phyloP scores from a whole-genome alignment of 257 asterid genomes.

The Phtheirospermum japonicum region DNA sequence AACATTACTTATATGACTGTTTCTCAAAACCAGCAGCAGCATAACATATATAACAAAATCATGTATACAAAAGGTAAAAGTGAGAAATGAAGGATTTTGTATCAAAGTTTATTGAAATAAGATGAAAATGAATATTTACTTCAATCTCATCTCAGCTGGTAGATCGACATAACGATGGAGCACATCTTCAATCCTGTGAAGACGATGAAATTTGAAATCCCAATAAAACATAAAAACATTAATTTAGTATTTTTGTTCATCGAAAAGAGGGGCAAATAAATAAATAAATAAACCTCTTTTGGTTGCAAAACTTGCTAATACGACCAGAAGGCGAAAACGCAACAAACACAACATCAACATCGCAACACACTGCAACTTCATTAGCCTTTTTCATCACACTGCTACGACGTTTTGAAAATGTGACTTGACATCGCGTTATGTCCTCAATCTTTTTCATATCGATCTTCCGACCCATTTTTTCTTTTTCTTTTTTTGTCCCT shows the following conservation, averaged over 20 bases:
- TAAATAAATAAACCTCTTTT: constrained; percentile 24
- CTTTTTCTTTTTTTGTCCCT: background rate
- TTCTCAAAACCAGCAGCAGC: constrained; percentile 5
- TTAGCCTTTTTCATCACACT: constrained; percentile 51
- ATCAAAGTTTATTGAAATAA: background rate
- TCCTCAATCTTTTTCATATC: constrained; percentile 58
- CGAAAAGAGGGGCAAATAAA: background rate
- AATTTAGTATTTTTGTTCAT: background rate
- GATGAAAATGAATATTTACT: constrained; percentile 25
- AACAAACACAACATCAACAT: constrained; percentile 44
- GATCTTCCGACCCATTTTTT: constrained; percentile 48
- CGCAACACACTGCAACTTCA: constrained; percentile 45
- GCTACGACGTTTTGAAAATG: constrained; percentile 58
- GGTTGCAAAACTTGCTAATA: constrained; percentile 42
- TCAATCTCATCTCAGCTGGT: constrained; percentile 42
- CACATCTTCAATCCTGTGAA: constrained; percentile 51
- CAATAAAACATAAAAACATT: background rate
- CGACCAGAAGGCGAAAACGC: constrained; percentile 64
- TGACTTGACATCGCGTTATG: constrained; percentile 52
- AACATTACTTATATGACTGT: constrained; percentile 44
- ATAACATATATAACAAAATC: too few species aligned
- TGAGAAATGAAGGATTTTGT: background rate
- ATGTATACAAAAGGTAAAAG: background rate
- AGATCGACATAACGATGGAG: constrained; percentile 39
- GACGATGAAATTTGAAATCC: background rate